These are phyloP conservation scores for Penicillium taxi DNA, from an alignment of 495 filamentous ascomycete genomes.

Conservation along the genomic window DNA sequence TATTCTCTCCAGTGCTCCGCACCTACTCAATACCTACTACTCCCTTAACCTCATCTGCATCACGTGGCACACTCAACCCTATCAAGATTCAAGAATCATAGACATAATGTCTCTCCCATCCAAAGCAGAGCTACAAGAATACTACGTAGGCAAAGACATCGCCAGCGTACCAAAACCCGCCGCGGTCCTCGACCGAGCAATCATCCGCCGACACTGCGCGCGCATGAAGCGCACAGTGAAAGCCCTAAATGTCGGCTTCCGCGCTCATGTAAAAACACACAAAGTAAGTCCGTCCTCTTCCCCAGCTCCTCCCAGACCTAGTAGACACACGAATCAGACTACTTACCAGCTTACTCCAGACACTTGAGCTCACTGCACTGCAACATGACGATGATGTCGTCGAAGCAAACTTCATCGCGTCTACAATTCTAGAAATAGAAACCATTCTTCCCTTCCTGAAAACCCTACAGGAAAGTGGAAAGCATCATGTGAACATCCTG, in stretches of 20 bases:
- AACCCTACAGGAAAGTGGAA: constrained; percentile 43
- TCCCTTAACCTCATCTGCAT: too few species aligned
- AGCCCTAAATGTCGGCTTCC: constrained; percentile 55
- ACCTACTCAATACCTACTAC: too few species aligned
- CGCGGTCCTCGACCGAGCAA: constrained; percentile 60
- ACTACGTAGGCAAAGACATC: constrained; percentile 57
- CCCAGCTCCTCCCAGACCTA: too few species aligned
- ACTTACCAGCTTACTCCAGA: constrained; percentile 43
- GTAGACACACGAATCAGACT: background rate
- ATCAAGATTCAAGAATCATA: too few species aligned
- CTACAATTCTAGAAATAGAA: constrained; percentile 71
- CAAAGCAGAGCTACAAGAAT: constrained; percentile 19
- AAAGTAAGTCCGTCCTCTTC: constrained; percentile 61
- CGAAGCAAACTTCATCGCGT: constrained; percentile 62
- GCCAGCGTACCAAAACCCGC: constrained; percentile 56
- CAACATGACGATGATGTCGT: constrained; percentile 54
- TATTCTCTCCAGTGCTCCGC: too few species aligned
- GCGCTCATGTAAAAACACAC: constrained; percentile 82
- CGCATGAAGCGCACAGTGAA: constrained; percentile 61
- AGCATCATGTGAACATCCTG: constrained; percentile 61
- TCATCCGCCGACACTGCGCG: constrained; percentile 60
- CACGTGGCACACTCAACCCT: too few species aligned
- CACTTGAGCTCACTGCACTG: constrained; percentile 60
- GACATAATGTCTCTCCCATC: constrained; percentile 12
- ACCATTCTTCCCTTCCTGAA: constrained; percentile 53